Percentiles rank a stretch among this genome's conserved stretches.
These are phyloP conservation scores for Leccinellum albellum DNA, from an alignment of 768 basidiomycete genomes.

Conservation along the genomic window DNA sequence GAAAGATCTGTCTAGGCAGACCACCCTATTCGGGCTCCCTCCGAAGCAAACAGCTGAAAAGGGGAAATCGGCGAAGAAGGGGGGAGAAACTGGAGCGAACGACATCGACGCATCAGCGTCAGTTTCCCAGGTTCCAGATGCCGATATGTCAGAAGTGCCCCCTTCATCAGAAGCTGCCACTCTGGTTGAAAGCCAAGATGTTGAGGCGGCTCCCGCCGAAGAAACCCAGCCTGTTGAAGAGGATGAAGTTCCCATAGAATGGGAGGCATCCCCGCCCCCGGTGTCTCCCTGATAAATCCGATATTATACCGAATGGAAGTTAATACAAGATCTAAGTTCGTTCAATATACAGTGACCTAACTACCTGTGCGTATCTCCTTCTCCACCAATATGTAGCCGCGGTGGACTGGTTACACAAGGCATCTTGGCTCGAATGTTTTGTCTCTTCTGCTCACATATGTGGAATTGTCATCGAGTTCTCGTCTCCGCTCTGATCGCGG, in stretches of 20 bases:
- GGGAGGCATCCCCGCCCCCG: conserved; percentile 28
- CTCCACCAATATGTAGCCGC: not conserved
- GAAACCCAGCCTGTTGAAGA: conserved; percentile 28
- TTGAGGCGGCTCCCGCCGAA: conserved; percentile 2
- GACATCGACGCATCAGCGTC: conserved; percentile 2
- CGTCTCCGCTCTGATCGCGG: too few species aligned
- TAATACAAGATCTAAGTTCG: not conserved
- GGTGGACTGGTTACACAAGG: not conserved
- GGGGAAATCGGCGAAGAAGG: conserved; percentile 25
- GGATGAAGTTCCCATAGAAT: conserved; percentile 29
- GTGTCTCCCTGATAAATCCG: conserved; percentile 12
- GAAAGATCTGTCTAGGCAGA: conserved; percentile 46
- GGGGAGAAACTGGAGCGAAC: conserved; percentile 6
- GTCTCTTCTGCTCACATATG: not conserved
- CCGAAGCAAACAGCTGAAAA: conserved; percentile 31
- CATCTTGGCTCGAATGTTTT: not conserved
- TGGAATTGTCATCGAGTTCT: too few species aligned
- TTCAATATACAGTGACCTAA: not conserved
- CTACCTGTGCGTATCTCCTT: not conserved
- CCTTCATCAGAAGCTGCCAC: conserved; percentile 18
- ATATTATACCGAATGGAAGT: not conserved
- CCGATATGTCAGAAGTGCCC: conserved; percentile 17
- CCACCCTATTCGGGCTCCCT: conserved; percentile 57
- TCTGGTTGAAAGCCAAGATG: conserved; percentile 18
- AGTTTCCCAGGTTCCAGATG: conserved; percentile 12